phyloP scores from a whole-genome alignment of 2,329 filamentous ascomycete genomes.

The Aspergillus vadensis region DNA sequence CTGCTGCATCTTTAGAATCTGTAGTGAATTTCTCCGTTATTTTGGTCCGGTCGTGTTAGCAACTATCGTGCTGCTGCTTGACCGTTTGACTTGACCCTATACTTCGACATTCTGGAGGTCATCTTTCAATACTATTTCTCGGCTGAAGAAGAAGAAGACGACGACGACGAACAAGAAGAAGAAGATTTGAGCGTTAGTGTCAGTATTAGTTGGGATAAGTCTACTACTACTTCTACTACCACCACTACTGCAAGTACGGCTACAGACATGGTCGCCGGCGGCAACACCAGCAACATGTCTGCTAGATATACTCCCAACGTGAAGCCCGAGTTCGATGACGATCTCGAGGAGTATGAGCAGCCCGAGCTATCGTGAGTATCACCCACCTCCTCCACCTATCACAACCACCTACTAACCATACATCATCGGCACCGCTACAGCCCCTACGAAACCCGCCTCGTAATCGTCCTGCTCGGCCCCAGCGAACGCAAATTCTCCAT shows the following conservation, averaged over 20 bases:
- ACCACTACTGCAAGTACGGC: too few species aligned
- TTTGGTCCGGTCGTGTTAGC: neutral
- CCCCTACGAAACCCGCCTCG: slow-evolving; percentile 4
- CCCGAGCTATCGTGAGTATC: neutral
- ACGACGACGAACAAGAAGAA: too few species aligned
- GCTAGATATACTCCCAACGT: neutral
- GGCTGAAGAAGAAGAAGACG: too few species aligned
- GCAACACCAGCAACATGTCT: neutral
- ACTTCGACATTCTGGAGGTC: too few species aligned
- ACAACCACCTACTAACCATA: too few species aligned
- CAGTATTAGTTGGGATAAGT: too few species aligned
- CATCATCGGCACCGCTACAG: neutral
- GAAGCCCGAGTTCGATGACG: neutral
- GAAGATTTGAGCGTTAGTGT: too few species aligned
- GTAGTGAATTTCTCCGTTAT: neutral
- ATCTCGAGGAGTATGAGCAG: slow-evolving; percentile 9
- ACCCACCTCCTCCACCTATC: too few species aligned
- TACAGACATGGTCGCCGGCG: neutral
- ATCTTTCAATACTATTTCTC: too few species aligned
- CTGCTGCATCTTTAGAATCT: neutral
- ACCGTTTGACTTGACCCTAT: neutral
- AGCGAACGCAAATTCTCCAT: slow-evolving; percentile 5
- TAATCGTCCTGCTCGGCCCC: slow-evolving; percentile 1
- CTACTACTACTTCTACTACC: too few species aligned
- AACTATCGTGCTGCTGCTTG: neutral